phyloP scores from a whole-genome alignment of 345 rosid species.

The Geranium brycei region DNA sequence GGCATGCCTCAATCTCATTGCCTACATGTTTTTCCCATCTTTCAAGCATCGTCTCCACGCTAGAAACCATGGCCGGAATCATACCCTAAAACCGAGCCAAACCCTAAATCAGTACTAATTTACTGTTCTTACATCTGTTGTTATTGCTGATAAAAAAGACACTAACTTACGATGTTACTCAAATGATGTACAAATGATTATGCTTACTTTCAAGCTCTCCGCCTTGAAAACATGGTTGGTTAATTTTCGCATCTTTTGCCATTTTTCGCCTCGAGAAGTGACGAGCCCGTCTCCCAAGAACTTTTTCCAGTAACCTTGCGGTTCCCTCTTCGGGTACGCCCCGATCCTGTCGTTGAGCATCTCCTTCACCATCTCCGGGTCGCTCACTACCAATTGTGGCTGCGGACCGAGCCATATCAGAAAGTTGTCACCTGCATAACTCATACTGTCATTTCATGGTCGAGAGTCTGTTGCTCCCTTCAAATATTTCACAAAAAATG shows the following conservation, averaged over 20 bases:
- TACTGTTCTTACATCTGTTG: neutral
- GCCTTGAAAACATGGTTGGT: constrained; percentile 38
- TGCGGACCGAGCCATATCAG: constrained; percentile 23
- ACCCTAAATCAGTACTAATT: neutral
- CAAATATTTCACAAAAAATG: neutral
- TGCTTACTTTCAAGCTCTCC: constrained; percentile 27
- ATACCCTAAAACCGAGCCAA: constrained; percentile 9
- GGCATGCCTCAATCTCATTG: constrained; percentile 26
- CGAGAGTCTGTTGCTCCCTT: too few relatives aligned
- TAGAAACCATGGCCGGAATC: constrained; percentile 25
- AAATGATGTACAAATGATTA: too few relatives aligned
- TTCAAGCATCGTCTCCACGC: constrained; percentile 31
- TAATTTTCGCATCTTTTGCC: constrained; percentile 29
- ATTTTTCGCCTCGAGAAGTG: constrained; percentile 23
- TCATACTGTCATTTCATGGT: too few relatives aligned
- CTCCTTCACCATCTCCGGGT: constrained; percentile 31
- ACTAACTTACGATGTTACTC: neutral
- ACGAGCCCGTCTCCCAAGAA: constrained; percentile 30
- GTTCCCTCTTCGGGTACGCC: constrained; percentile 6
- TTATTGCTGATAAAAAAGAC: neutral
- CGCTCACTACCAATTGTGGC: constrained; percentile 26
- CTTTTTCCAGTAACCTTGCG: constrained; percentile 1
- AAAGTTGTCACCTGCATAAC: constrained; percentile 19
- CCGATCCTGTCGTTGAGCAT: constrained; percentile 24
- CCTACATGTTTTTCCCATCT: constrained; percentile 25